phyloP scores from a whole-genome alignment of 1,284 basidiomycete species.

The Schizophyllum commune region DNA sequence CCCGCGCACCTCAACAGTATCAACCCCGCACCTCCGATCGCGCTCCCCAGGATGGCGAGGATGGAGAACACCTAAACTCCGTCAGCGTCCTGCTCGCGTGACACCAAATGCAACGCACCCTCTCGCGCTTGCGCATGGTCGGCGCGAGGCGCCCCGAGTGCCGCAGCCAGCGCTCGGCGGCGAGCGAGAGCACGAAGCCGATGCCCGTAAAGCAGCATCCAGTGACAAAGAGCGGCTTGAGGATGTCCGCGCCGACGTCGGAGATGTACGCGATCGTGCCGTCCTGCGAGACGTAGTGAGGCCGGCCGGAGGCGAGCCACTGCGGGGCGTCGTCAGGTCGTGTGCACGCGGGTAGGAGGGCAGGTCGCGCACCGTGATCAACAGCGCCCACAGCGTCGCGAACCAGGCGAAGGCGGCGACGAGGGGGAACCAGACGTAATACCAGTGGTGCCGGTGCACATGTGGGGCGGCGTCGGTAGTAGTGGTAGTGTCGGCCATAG shows the following conservation, averaged over 20 bases:
- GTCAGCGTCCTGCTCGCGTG: background rate
- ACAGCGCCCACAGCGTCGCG: constrained; percentile 16
- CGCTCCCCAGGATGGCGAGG: constrained; percentile 51
- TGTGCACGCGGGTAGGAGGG: constrained; percentile 46
- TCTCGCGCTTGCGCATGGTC: constrained; percentile 49
- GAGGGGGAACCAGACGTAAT: constrained; percentile 56
- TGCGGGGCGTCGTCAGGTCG: no score
- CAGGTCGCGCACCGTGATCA: constrained; percentile 11
- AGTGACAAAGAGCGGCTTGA: constrained; percentile 67
- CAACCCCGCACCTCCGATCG: constrained; percentile 51
- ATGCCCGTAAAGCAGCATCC: constrained; percentile 54
- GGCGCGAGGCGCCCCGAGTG: constrained; percentile 54
- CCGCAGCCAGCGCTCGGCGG: constrained; percentile 53
- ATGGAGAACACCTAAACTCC: constrained; percentile 29
- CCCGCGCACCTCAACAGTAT: constrained; percentile 32
- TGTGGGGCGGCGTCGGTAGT: background rate
- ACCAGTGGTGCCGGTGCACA: constrained; percentile 32
- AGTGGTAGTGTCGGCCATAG: background rate
- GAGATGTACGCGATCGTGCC: constrained; percentile 64
- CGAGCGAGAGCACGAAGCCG: constrained; percentile 51
- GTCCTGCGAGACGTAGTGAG: constrained; percentile 34
- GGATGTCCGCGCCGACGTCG: constrained; percentile 58
- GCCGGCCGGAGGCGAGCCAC: constrained; percentile 26
- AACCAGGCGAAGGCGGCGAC: constrained; percentile 59
- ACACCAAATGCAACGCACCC: constrained; percentile 2